Evolutionary conservation across 2,329 filamentous ascomycete genomes (phyloP).

Genomic region (Aspergillus vadensis): DNA sequence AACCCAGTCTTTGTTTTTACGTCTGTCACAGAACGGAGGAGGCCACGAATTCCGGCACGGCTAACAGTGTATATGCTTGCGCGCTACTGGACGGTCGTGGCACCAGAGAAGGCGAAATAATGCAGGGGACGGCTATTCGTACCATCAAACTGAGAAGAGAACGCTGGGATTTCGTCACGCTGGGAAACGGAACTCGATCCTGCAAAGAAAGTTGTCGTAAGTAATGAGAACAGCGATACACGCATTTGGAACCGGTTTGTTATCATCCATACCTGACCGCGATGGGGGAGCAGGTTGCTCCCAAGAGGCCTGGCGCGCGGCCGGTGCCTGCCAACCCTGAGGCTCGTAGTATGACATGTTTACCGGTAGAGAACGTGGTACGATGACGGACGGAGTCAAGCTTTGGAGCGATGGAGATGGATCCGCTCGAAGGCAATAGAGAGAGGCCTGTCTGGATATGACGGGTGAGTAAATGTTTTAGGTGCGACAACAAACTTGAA

Average conservation of each 20-base stretch:
- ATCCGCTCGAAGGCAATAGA: conserved; percentile 28
- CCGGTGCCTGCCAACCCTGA: conserved; percentile 62
- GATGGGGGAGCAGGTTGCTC: conserved; percentile 72
- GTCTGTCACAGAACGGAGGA: neutral
- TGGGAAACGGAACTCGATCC: conserved; percentile 74
- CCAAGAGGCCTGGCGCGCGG: conserved; percentile 67
- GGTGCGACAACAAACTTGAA: neutral
- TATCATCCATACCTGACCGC: conserved; percentile 62
- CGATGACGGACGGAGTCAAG: conserved; percentile 19
- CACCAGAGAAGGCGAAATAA: neutral
- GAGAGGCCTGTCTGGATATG: conserved; percentile 26
- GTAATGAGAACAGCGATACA: conserved; percentile 7
- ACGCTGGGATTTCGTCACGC: conserved; percentile 75
- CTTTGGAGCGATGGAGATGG: conserved; percentile 24
- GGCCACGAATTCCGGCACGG: neutral
- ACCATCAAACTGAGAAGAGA: conserved; percentile 88
- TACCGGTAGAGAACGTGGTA: conserved; percentile 17
- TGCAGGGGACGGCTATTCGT: conserved; percentile 41
- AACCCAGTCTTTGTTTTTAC: neutral
- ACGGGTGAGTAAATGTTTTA: conserved; percentile 24
- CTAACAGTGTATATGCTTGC: neutral
- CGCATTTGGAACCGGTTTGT: too few relatives aligned
- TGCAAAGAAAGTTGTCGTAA: conserved; percentile 33
- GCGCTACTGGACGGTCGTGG: neutral
- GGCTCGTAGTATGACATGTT: conserved; percentile 72